Conservation (phyloP, 208 protist genomes). For the Leishmania turanica region DNA sequence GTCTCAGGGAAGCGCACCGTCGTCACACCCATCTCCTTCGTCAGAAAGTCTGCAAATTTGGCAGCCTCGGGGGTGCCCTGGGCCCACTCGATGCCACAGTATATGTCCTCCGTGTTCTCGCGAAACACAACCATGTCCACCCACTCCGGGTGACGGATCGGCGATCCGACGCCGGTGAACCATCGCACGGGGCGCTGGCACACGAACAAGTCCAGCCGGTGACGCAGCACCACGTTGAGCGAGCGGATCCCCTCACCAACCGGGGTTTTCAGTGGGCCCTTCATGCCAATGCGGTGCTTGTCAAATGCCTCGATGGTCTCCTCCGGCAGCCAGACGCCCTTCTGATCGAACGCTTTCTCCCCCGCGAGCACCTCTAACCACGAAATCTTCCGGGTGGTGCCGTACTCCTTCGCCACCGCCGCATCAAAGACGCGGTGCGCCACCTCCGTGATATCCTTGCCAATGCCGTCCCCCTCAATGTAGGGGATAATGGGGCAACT, state of each 20-base stretch:
- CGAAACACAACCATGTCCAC: slow-evolving; percentile 66
- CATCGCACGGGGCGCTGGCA: slow-evolving; percentile 54
- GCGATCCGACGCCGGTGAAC: slow-evolving; percentile 47
- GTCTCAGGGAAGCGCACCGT: slow-evolving; percentile 45
- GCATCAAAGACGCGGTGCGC: slow-evolving; percentile 39
- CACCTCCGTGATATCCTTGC: slow-evolving; percentile 43
- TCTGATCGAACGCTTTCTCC: slow-evolving; percentile 32
- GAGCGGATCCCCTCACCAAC: slow-evolving; percentile 59
- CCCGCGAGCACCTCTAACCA: slow-evolving; percentile 54
- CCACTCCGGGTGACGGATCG: slow-evolving; percentile 46
- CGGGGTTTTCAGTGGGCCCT: slow-evolving; percentile 46
- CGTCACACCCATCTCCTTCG: slow-evolving; percentile 41
- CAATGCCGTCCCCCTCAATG: slow-evolving; percentile 58
- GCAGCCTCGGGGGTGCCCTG: slow-evolving; percentile 42
- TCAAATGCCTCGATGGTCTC: slow-evolving; percentile 44
- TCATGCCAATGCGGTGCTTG: slow-evolving; percentile 40
- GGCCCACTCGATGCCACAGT: slow-evolving; percentile 54
- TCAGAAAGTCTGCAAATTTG: slow-evolving; percentile 34
- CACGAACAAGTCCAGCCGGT: slow-evolving; percentile 50
- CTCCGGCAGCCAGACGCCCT: slow-evolving; percentile 37
- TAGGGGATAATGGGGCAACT: slow-evolving; percentile 46
- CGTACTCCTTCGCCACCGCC: slow-evolving; percentile 48
- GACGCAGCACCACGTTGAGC: slow-evolving; percentile 57
- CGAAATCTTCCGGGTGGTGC: slow-evolving; percentile 27
- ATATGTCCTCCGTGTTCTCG: slow-evolving; percentile 68